These are phyloP conservation scores for Clavaria fumosa DNA, from an alignment of 768 basidiomycete genomes.

Conservation along the genomic window DNA sequence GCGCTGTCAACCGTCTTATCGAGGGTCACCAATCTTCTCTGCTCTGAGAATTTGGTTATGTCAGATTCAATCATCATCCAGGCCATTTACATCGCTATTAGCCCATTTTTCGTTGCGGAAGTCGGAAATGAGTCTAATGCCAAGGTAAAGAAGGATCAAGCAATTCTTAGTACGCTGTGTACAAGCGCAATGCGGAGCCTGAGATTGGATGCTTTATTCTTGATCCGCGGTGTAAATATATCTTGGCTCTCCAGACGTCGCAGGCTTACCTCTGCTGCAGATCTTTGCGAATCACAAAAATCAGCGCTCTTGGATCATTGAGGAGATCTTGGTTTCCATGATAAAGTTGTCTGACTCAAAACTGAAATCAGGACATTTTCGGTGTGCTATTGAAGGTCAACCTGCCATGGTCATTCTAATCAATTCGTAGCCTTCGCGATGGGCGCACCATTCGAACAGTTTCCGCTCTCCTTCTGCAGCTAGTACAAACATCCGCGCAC, in stretches of 20 bases:
- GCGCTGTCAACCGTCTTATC: constrained; percentile 58
- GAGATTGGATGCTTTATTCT: constrained; percentile 63
- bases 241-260: not conserved
- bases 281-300: constrained; percentile 84
- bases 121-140: constrained; percentile 35
- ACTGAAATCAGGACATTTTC: constrained; percentile 79
- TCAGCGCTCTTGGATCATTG: constrained; percentile 94
- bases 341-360: constrained; percentile 84
- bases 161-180: constrained; percentile 54
- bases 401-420: constrained; percentile 2
- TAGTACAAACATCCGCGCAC: constrained; percentile 91
- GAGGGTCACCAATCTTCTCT: constrained; percentile 58
- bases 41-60: constrained; percentile 60
- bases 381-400: constrained; percentile 29
- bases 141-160: constrained; percentile 41
- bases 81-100: constrained; percentile 84
- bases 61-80: constrained; percentile 87
- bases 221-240: constrained; percentile 67
- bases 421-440: constrained; percentile 53
- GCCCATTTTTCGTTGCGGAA: constrained; percentile 87
- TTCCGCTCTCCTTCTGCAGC: constrained; percentile 82
- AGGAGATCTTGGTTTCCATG: constrained; percentile 83
- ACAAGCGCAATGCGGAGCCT: constrained; percentile 70
- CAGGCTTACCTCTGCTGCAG: constrained; percentile 24
- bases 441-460: constrained; percentile 87